phyloP scores from a whole-genome alignment of 1,284 basidiomycete species.

The Ganoderma sinense region DNA sequence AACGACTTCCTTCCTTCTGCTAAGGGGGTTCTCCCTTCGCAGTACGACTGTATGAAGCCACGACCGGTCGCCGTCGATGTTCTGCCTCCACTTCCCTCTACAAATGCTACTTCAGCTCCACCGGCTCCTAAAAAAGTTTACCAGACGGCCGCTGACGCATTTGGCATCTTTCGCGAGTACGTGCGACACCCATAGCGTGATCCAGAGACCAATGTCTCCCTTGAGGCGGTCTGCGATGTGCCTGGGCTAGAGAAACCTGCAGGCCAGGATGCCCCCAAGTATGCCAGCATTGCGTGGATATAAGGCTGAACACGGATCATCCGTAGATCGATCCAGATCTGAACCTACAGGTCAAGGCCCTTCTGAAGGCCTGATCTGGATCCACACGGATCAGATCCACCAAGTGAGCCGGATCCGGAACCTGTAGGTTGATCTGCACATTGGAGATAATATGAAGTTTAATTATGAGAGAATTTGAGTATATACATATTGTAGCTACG shows the following conservation, averaged over 20 bases:
- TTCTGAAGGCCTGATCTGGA: too few species aligned
- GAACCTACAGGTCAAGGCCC: too few species aligned
- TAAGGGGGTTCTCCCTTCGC: background rate
- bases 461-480: too few species aligned
- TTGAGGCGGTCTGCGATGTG: background rate
- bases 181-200: background rate
- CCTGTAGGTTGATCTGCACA: too few species aligned
- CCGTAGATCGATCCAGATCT: too few species aligned
- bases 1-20: background rate
- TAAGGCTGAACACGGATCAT: too few species aligned
- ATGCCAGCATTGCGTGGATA: conserved; percentile 8
- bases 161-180: conserved; percentile 13
- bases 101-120: background rate
- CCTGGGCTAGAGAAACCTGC: background rate
- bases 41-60: background rate
- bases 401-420: too few species aligned
- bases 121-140: background rate
- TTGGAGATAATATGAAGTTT: too few species aligned
- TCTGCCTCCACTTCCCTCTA: background rate
- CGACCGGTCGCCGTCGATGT: background rate
- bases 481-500: too few species aligned
- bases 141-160: background rate
- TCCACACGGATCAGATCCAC: too few species aligned
- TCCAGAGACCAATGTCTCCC: conserved; percentile 3
- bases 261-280: background rate